A percentile compares a stretch with the other conserved stretches of the same genome.
Conservation (phyloP, 257 asterid species). For the Henckelia pumila region DNA sequence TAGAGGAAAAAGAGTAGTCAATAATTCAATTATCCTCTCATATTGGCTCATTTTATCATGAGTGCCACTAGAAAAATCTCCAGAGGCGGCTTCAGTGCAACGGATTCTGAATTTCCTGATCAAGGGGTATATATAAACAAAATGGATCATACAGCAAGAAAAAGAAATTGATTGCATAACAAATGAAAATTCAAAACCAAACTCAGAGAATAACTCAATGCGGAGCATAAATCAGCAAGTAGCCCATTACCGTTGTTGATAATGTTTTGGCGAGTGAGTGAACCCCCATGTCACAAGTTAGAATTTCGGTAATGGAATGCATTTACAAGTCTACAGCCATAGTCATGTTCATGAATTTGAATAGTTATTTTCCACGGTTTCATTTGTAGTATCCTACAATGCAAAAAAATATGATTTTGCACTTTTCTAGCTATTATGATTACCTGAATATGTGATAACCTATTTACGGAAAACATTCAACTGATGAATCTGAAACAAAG, state of each 20-base stretch:
- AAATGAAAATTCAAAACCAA: slow-evolving; percentile 8
- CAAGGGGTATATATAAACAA: slow-evolving; percentile 17
- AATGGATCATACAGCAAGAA: background rate
- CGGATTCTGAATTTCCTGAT: slow-evolving; percentile 42
- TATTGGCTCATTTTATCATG: slow-evolving; percentile 63
- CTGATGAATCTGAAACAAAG: too few species aligned
- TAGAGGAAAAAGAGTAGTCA: slow-evolving; percentile 88
- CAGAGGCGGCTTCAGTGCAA: slow-evolving; percentile 77
- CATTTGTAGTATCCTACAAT: background rate
- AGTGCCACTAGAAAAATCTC: slow-evolving; percentile 57
- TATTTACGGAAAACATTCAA: too few species aligned
- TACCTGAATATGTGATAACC: background rate
- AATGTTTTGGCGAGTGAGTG: background rate
- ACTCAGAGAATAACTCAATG: slow-evolving; percentile 1
- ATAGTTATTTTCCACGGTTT: background rate
- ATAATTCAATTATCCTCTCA: slow-evolving; percentile 80
- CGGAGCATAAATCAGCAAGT: slow-evolving; percentile 10
- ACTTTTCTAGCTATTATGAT: background rate
- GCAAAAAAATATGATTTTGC: background rate
- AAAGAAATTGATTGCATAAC: background rate
- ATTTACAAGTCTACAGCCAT: background rate
- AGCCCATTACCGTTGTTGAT: background rate
- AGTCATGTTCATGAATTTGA: background rate
- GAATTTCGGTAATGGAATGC: background rate
- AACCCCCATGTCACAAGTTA: background rate